Evolutionary conservation across 140 eudicot species (phyloP), one percentile per base, ranked within the genome.

Genomic region (Flaveria floridana): DNA sequence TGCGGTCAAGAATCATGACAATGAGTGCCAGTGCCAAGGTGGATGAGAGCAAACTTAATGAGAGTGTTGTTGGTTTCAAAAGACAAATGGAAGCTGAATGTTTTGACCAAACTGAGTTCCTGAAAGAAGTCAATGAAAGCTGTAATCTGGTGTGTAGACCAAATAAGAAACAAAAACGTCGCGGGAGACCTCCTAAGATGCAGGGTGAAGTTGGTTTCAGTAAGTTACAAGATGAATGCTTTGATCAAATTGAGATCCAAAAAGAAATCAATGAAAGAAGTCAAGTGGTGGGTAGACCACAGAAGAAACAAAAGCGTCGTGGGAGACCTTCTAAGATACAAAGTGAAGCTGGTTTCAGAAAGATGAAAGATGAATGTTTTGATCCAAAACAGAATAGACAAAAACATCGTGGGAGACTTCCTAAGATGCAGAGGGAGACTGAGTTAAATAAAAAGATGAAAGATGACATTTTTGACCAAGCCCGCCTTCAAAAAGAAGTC

Each of bases 1-100:
- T 90, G 83, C 83, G 96, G 78, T 86, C 96, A 18, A 85, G 79
- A 73, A 78, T 79, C 26, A 34, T 42, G 79, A 67, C 76, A 2
- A 57, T 42, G 55, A 78, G 67, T 73, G 81, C 66, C 15, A 41
- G 65, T 68, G 78, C 76, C 9, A 80, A 77, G 80, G 77, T 76
- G 73, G 84, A 72, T 56, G 83, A 53, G 34, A 67, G 62, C 10
- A 77, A 61, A 57, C 72, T 63, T 58, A 75, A 74, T 58, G 84
- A 56, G 71, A 81, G 82, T 37, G 71, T 76, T 47, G 57, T 57
- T 44, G 76, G 80, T 14, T 72, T 62, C 52, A 82, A 79, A 76
- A 68, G 80, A 52, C 76, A 80, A 47, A 70, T 58, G 76, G 79
- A 83, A 78, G 63, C 78, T 48, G 77, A 82, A 73, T 82, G 83